Evolutionary conservation across 257 asterid genomes (phyloP).

Genomic region (Apocynum venetum): DNA sequence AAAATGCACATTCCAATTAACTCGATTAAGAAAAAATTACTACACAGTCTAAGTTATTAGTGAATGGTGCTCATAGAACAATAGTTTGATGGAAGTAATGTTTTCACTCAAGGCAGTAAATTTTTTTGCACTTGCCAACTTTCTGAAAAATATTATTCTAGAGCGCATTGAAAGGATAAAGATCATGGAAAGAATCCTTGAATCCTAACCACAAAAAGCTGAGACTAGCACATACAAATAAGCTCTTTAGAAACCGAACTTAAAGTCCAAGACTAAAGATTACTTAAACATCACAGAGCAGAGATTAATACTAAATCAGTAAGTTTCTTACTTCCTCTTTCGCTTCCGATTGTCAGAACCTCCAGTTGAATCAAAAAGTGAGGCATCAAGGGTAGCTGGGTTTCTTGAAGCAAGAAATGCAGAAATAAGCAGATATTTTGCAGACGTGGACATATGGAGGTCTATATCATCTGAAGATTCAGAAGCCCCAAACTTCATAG

Average conservation of each 20-base stretch:
- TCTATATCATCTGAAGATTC: conserved; percentile 49
- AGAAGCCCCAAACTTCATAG: conserved; percentile 39
- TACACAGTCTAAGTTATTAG: background rate
- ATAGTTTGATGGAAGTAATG: background rate
- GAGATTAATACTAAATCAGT: conserved; percentile 1
- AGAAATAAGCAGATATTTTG: conserved; percentile 84
- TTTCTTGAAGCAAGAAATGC: conserved; percentile 95
- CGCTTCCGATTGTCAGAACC: conserved; percentile 64
- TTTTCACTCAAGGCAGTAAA: background rate
- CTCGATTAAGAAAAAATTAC: background rate
- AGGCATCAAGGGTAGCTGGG: conserved; percentile 97
- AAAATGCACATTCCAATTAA: background rate
- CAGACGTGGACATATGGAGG: conserved; percentile 83
- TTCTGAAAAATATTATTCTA: background rate
- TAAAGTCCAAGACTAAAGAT: background rate
- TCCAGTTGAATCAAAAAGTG: conserved; percentile 93
- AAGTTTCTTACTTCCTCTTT: conserved; percentile 72
- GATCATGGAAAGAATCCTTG: too few species aligned
- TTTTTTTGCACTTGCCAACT: background rate
- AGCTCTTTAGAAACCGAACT: background rate
- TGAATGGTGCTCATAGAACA: background rate
- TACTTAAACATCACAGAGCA: background rate
- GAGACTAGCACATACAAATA: background rate
- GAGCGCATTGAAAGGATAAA: background rate
- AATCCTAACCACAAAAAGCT: background rate